These are phyloP conservation scores for Aspergillus bridgeri DNA, from an alignment of 495 filamentous ascomycete genomes.

Conservation along the genomic window DNA sequence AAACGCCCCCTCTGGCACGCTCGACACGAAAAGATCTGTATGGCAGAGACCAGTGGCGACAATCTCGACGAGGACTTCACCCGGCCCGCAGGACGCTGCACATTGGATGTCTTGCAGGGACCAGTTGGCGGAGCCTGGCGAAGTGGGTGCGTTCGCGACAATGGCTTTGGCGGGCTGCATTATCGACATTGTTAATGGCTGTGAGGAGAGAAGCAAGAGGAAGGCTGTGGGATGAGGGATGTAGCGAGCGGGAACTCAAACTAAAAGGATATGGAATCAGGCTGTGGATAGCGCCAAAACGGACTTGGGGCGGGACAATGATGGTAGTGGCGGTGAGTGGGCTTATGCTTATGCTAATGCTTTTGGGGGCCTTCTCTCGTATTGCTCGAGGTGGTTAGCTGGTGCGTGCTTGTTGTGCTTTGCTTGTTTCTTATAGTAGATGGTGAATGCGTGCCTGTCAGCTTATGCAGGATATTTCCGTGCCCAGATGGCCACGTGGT, in stretches of 20 bases:
- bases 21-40: conserved; percentile 31
- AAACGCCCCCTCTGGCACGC: conserved; percentile 6
- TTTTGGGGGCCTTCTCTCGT: neutral
- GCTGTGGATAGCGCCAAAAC: neutral
- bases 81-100: conserved; percentile 18
- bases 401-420: no score
- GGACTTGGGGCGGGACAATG: neutral
- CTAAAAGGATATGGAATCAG: neutral
- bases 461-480: no score
- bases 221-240: no score
- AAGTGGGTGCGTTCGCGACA: conserved; percentile 17
- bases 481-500: no score
- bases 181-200: neutral
- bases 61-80: conserved; percentile 40
- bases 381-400: no score
- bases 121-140: conserved; percentile 12
- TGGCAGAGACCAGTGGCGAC: conserved; percentile 40
- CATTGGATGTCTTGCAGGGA: conserved; percentile 28
- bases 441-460: no score
- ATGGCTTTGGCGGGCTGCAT: conserved; percentile 17
- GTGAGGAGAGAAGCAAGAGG: no score
- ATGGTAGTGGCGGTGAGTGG: neutral
- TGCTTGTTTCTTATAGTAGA: no score
- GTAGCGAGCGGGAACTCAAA: neutral
- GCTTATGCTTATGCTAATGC: neutral